Base-by-base conservation (phyloP, 768 basidiomycete genomes). In the Lepiota subincarnata region DNA sequence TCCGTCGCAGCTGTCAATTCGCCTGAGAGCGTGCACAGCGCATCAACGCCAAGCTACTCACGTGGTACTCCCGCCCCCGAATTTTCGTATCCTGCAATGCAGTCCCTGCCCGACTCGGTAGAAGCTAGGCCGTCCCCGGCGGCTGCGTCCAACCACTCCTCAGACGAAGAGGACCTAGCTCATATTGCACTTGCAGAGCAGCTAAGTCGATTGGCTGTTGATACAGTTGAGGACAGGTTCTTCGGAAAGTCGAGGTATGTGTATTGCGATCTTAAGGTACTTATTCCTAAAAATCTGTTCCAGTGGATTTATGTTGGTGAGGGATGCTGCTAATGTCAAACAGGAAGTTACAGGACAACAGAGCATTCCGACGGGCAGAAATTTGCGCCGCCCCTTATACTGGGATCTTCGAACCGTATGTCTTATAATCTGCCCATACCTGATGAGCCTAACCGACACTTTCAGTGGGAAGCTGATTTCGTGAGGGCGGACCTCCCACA, bases 291-390 rank as follows among this genome's bases (percentile, higher is more conserved):
- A 37, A 34, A 47, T n/a, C 19, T n/a, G 39, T 48, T 41, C 14
- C 16, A 78, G 77, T 57, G 65, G 69, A 14, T 67, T 76, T 35
- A 73, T 74, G 68, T 70, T 78, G 40, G 62, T 72, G 16, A 69
- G 69, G 51, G 61, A 70, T 54, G 79, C 76, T 1, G 66, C 75
- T 20, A 64, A 69, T 45, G 59, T 78, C 31, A 79, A 76, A 62
- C 70, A 67, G 50, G 70, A 77, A 54, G 62, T 66, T 12, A 70
- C 70, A 8, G 69, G 64, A 28, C 53, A 49, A n/a, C 28, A 52
- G 12, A 31, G 31, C 31, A 40, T 28, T 18, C 39, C 50, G 12
- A 51, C 55, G 14, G 55, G 58, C 19, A 49, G 47, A 14, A 60
- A 48, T n/a, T 59, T 62, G 42, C 61, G 65, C 50, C 59, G 68